phyloP scores from a whole-genome alignment of 1,139 yeast genomes.

The Yamadazyma oceani region DNA sequence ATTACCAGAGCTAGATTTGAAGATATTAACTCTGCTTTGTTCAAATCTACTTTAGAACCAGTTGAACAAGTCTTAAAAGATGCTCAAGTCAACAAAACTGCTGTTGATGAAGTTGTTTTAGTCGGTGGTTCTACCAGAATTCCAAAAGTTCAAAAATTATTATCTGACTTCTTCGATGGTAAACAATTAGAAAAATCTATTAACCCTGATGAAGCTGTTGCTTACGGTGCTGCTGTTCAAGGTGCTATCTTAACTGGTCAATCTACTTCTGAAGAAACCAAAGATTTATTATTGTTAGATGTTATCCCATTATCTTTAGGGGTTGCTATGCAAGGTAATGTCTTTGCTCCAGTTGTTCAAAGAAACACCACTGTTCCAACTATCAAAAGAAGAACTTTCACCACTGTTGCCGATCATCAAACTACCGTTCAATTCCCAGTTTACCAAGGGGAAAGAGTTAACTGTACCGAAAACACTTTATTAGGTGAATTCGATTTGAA shows the following conservation, averaged over 20 bases:
- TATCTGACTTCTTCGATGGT: constrained; percentile 97
- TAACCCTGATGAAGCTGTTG: constrained; percentile 99
- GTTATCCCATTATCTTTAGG: constrained; percentile 94
- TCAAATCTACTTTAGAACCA: constrained; percentile 95
- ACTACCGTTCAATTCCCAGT: constrained; percentile 96
- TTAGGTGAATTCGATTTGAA: constrained; percentile 94
- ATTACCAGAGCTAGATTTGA: constrained; percentile 99
- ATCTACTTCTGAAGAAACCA: constrained; percentile 62
- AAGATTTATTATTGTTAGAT: constrained; percentile 83
- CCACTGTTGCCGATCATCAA: constrained; percentile 96
- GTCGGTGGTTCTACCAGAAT: constrained; percentile 99
- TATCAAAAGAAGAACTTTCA: constrained; percentile 93
- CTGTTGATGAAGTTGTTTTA: constrained; percentile 90
- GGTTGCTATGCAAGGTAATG: constrained; percentile 97
- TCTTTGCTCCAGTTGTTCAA: constrained; percentile 94
- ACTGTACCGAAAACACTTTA: constrained; percentile 92
- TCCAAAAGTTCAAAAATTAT: constrained; percentile 97
- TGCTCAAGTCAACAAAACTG: constrained; percentile 85
- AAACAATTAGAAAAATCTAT: constrained; percentile 93
- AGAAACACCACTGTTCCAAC: constrained; percentile 98
- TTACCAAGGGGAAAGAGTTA: constrained; percentile 95
- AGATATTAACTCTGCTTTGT: constrained; percentile 90
- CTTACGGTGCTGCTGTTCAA: constrained; percentile 98
- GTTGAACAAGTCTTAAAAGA: constrained; percentile 97
- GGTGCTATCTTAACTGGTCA: constrained; percentile 83